Evolutionary conservation across 2,329 filamentous ascomycete genomes (phyloP).

Genomic region (Diaporthe vexans): DNA sequence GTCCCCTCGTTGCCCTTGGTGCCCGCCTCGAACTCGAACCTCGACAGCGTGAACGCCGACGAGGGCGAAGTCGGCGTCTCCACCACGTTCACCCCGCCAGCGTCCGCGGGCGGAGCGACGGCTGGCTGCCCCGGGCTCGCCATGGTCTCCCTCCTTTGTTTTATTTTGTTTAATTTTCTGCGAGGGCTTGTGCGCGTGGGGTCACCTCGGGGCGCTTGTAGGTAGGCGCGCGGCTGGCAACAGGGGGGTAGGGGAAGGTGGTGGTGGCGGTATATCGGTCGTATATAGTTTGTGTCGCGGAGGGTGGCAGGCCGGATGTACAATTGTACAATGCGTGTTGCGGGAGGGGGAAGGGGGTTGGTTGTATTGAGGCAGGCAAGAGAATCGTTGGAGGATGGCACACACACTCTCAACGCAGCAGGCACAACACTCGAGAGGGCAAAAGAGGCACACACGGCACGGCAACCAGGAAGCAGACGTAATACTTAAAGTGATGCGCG

Average conservation of each 20-base stretch:
- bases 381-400: neutral
- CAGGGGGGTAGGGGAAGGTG: neutral
- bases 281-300: neutral
- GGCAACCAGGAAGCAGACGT: conserved; percentile 14
- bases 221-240: conserved; percentile 38
- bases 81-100: conserved; percentile 46
- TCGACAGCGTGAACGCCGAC: conserved; percentile 72
- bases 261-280: neutral
- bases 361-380: neutral
- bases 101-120: conserved; percentile 32
- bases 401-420: neutral
- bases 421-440: neutral
- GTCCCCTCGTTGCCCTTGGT: conserved; percentile 82
- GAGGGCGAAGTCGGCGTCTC: conserved; percentile 61
- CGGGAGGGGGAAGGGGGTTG: neutral
- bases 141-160: conserved; percentile 29
- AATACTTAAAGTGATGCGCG: conserved; percentile 26
- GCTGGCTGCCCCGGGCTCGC: conserved; percentile 37
- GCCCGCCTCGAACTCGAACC: conserved; percentile 88
- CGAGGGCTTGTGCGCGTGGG: conserved; percentile 27
- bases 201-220: conserved; percentile 34
- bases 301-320: conserved; percentile 2
- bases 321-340: neutral
- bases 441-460: neutral
- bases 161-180: no score